These are phyloP conservation scores for Penicillium sumatraense DNA, from an alignment of 2,329 filamentous ascomycete genomes.

Conservation along the genomic window DNA sequence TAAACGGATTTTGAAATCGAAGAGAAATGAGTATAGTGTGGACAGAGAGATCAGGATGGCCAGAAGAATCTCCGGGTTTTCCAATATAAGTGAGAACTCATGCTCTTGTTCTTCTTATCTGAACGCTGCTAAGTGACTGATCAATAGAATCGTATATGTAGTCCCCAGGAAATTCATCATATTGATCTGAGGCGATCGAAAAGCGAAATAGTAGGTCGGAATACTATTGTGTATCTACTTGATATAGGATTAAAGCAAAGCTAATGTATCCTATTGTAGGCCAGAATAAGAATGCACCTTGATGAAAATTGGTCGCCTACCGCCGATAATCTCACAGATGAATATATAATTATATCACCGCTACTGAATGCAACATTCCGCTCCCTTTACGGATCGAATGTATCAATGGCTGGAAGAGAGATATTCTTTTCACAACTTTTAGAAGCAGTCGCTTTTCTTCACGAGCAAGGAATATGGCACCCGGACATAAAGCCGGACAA, in stretches of 20 bases:
- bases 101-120: neutral
- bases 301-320: neutral
- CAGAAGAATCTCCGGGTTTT: neutral
- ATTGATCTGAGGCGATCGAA: neutral
- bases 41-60: neutral
- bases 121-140: no score
- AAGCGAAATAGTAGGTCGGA: neutral
- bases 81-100: neutral
- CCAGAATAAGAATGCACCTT: neutral
- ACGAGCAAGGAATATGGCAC: slow-evolving; percentile 1
- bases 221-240: neutral
- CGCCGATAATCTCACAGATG: neutral
- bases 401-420: neutral
- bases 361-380: neutral
- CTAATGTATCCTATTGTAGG: neutral
- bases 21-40: neutral
- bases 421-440: slow-evolving; percentile 1
- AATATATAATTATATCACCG: slow-evolving; percentile 2
- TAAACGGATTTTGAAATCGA: neutral
- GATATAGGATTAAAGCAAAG: no score
- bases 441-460: slow-evolving; percentile 3
- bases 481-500: slow-evolving; percentile 11
- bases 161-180: neutral
- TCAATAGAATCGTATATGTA: neutral
- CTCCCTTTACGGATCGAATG: neutral